Conservation (phyloP, 108 stramenopile genomes). For the Cyclotella baltica region DNA sequence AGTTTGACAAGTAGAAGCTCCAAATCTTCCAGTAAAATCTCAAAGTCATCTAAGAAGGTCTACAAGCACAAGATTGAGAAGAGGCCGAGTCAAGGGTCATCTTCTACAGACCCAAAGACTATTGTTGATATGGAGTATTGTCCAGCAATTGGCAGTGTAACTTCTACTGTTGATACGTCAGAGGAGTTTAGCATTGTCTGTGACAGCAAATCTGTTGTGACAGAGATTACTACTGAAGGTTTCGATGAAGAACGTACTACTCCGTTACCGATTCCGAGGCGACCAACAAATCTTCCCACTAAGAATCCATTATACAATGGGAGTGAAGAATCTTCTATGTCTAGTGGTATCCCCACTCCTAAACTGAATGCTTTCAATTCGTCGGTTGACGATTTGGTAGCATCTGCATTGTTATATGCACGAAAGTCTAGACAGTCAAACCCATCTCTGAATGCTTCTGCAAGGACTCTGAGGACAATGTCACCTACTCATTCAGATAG, state of each 20-base stretch:
- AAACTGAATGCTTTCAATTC: neutral
- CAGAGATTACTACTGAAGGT: slow-evolving; percentile 12
- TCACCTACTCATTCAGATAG: neutral
- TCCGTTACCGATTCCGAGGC: neutral
- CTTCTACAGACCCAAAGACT: slow-evolving; percentile 1
- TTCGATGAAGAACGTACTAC: neutral
- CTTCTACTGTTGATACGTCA: neutral
- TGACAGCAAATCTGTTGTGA: slow-evolving; percentile 11
- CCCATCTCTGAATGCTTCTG: neutral
- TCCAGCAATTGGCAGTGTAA: neutral
- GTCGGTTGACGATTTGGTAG: slow-evolving; percentile 14
- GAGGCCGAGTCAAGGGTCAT: neutral
- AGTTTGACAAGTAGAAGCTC: neutral
- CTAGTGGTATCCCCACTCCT: slow-evolving; percentile 10
- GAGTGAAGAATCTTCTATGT: neutral
- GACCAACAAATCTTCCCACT: neutral
- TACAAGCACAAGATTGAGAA: slow-evolving; percentile 2
- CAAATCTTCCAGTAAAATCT: neutral
- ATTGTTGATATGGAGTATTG: slow-evolving; percentile 1
- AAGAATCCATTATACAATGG: neutral
- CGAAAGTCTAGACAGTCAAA: neutral
- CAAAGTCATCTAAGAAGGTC: neutral
- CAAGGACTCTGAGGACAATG: neutral
- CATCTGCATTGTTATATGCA: neutral
- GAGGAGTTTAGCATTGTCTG: slow-evolving; percentile 3